Percentiles rank a stretch among this genome's conserved stretches.
Evolutionary conservation across 2,329 filamentous ascomycete species (phyloP).

Genomic region (Talaromyces sp.): DNA sequence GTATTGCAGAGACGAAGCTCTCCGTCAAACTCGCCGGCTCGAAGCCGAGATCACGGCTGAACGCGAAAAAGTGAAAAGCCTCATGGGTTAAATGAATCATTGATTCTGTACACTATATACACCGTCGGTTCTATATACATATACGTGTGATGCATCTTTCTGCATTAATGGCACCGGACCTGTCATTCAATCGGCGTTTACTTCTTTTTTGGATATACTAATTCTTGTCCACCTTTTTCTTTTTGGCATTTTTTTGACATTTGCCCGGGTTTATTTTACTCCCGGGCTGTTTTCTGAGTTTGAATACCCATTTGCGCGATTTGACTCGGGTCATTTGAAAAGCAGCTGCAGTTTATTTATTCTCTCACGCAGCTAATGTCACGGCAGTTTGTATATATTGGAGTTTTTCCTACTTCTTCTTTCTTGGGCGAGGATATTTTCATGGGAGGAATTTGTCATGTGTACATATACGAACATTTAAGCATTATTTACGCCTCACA

Average conservation of each 20-base stretch:
- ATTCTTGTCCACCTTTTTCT: neutral
- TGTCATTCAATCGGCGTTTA: neutral
- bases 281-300: neutral
- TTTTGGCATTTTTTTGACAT: neutral
- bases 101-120: conserved; percentile 5
- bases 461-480: neutral
- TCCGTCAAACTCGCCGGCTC: conserved; percentile 63
- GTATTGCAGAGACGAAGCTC: conserved; percentile 58
- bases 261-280: neutral
- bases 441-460: neutral
- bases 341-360: neutral
- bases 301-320: neutral
- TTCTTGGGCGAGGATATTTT: neutral
- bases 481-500: neutral
- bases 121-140: neutral
- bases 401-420: neutral
- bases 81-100: conserved; percentile 28
- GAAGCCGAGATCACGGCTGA: conserved; percentile 63
- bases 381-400: neutral
- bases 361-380: neutral
- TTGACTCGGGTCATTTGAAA: neutral
- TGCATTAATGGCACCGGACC: neutral
- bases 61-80: conserved; percentile 51
- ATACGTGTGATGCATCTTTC: neutral
- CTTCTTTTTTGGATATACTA: neutral